phyloP scores from a whole-genome alignment of 768 basidiomycete genomes.

The Leccinellum albellum region DNA sequence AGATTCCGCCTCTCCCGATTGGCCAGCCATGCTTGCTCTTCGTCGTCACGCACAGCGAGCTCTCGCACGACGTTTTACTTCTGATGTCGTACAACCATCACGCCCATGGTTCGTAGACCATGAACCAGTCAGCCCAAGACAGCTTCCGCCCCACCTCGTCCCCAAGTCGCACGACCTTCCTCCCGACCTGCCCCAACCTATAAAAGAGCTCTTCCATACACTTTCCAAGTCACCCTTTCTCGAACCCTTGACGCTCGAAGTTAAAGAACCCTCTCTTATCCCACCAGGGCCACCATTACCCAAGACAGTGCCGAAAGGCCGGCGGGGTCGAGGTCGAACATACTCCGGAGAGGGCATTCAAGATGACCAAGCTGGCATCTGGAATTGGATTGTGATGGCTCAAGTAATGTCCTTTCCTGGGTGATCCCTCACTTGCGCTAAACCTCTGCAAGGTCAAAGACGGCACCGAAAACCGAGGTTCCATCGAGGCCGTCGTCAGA shows the following conservation, averaged over 20 bases:
- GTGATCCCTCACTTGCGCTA: neutral
- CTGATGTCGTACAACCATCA: conserved; percentile 1
- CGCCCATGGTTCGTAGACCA: conserved; percentile 71
- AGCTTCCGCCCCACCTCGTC: conserved; percentile 26
- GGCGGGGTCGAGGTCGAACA: conserved; percentile 62
- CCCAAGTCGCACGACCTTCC: conserved; percentile 38
- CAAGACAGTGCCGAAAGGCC: conserved; percentile 52
- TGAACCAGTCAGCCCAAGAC: conserved; percentile 21
- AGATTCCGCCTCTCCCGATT: conserved; percentile 1
- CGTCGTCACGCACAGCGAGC: conserved; percentile 2
- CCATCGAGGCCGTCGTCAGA: conserved; percentile 71
- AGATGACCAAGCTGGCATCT: conserved; percentile 55
- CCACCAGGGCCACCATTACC: conserved; percentile 62
- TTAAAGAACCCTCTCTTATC: conserved; percentile 48
- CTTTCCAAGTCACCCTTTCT: conserved; percentile 64
- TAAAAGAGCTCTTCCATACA: conserved; percentile 54
- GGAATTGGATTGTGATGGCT: conserved; percentile 73
- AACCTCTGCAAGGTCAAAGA: conserved; percentile 62
- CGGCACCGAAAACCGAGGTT: conserved; percentile 75
- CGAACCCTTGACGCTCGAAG: conserved; percentile 55
- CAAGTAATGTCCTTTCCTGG: conserved; percentile 45
- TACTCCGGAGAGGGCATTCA: conserved; percentile 59
- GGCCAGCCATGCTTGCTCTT: conserved; percentile 20
- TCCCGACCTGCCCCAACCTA: conserved; percentile 44
- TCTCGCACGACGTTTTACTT: conserved; percentile 7